phyloP scores from a whole-genome alignment of 1,284 basidiomycete genomes.

The Psilocybe mexicana region DNA sequence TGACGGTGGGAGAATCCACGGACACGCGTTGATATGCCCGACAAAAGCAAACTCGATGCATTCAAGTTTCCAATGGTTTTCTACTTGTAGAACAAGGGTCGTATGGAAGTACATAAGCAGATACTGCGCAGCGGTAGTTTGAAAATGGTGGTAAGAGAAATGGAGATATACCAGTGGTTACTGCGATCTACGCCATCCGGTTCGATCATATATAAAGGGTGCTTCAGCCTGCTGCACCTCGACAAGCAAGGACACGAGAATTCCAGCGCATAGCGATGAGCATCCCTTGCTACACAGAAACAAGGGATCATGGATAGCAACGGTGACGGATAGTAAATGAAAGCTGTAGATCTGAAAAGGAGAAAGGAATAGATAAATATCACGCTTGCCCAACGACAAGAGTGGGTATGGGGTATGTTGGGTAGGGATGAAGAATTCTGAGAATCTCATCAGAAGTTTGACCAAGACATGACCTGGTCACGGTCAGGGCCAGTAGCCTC shows the following conservation, averaged over 20 bases:
- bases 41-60: not conserved
- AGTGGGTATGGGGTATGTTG: not conserved
- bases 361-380: not conserved
- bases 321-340: not conserved
- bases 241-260: not conserved
- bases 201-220: not conserved
- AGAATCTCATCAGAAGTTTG: slow-evolving; percentile 49
- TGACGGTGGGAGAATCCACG: too few relatives aligned
- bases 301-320: not conserved
- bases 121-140: not conserved
- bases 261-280: not conserved
- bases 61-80: not conserved
- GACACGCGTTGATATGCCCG: not conserved
- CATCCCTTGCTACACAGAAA: not conserved
- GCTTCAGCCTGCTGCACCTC: not conserved
- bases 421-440: not conserved
- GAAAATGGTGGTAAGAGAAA: not conserved
- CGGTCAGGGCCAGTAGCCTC: slow-evolving; percentile 42
- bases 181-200: not conserved
- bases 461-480: slow-evolving; percentile 63
- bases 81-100: not conserved
- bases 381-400: not conserved
- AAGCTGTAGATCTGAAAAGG: not conserved
- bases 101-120: too few relatives aligned
- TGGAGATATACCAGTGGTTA: not conserved